Evolutionary conservation across 495 filamentous ascomycete genomes (phyloP).

Genomic region (Lentithecium fluviatile): DNA sequence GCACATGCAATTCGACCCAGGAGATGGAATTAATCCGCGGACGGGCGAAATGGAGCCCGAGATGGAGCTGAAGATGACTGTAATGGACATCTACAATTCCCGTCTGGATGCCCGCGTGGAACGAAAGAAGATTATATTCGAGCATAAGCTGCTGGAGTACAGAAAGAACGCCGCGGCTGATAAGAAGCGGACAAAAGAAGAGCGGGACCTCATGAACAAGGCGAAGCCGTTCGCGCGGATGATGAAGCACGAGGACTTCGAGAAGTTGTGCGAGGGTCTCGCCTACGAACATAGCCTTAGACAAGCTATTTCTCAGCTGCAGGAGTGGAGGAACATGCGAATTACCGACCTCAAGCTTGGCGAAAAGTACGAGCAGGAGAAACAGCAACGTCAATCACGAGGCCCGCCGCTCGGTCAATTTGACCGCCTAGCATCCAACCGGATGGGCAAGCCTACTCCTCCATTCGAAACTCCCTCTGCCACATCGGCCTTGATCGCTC

Average conservation of each 20-base stretch:
- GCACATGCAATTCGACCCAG: slow-evolving; percentile 95
- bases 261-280: slow-evolving; percentile 75
- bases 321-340: slow-evolving; percentile 86
- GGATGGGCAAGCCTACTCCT: slow-evolving; percentile 60
- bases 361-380: slow-evolving; percentile 94
- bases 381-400: slow-evolving; percentile 69
- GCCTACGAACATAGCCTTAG: slow-evolving; percentile 88
- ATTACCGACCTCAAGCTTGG: slow-evolving; percentile 81
- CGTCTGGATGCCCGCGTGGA: slow-evolving; percentile 89
- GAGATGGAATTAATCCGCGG: slow-evolving; percentile 79
- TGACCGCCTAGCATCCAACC: slow-evolving; percentile 60
- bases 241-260: slow-evolving; percentile 92
- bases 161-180: slow-evolving; percentile 80
- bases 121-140: slow-evolving; percentile 93
- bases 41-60: slow-evolving; percentile 88
- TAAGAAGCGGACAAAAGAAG: slow-evolving; percentile 95
- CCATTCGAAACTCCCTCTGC: slow-evolving; percentile 69
- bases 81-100: slow-evolving; percentile 98
- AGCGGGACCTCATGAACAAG: slow-evolving; percentile 83
- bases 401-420: slow-evolving; percentile 64
- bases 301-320: slow-evolving; percentile 83
- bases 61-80: slow-evolving; percentile 93
- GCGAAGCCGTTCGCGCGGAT: slow-evolving; percentile 94
- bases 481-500: slow-evolving; percentile 68
- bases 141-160: slow-evolving; percentile 90